Evolutionary conservation across 2,329 filamentous ascomycete genomes (phyloP), one percentile per base, ranked within the genome.

Genomic region (Aspergillus latus): DNA sequence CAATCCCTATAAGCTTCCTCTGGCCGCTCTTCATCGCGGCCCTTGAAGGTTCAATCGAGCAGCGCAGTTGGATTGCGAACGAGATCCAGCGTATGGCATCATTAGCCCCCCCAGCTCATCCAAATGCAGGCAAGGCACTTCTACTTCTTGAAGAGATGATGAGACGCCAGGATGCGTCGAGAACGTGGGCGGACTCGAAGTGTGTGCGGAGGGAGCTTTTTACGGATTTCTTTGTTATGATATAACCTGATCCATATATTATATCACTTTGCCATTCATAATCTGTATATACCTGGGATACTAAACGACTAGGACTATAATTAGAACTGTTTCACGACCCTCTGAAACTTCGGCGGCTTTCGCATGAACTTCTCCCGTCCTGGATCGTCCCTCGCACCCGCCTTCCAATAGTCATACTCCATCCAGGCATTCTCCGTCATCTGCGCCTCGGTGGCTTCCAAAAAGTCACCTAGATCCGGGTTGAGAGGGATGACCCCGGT

Each of bases 381-480:
- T 5, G 77, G 77, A 15, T 78, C 73, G 45, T 82, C 78, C 16
- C 80, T 71, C 3, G 80, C 80, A 0, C 80, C 80, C 3, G 77
- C 73, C 58, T 82, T 80, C 83, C 83, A 87, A 61, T 86, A 86
- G 68, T 86, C 82, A 67, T 84, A 85, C 71, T 86, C 83, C 72
- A 86, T 85, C 84, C 83, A 86, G 5, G 80, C 82, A 64, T 86
- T 84, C 68, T 87, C 83, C 0, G 80, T 81, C 84, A 86, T 86
- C 75, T 86, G 83, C 57, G 80, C 83, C 68, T 87, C 84, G 63
- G 81, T 84, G 0, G 82, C 83, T 55, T 81, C 81, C 51, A 87
- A 73, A 73, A 81, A 86, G 2, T 79, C 72, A 0, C 84, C 84
- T 43, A 86, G 67, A 59, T 82, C 83, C 1, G 82, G 84, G 49